Evolutionary conservation across 2,329 filamentous ascomycete genomes (phyloP).

Genomic region (Diaporthe batatas): DNA sequence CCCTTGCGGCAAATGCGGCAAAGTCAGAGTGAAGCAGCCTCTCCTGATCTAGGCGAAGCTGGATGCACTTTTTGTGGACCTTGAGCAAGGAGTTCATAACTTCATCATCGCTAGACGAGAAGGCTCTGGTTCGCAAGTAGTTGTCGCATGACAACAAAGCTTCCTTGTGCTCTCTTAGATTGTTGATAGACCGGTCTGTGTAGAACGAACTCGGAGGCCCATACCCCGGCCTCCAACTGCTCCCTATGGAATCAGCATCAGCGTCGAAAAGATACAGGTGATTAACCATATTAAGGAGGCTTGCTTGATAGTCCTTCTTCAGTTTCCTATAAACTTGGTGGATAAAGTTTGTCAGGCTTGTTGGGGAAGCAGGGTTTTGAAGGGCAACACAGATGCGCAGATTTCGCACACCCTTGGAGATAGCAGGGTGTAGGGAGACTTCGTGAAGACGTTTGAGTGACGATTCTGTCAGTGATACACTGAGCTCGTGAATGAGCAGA

Average conservation of each 20-base stretch:
- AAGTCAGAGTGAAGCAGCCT: accelerated
- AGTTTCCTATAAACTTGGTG: accelerated
- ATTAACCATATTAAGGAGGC: too few species aligned
- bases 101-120: background rate
- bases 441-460: background rate
- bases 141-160: background rate
- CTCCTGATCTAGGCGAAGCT: background rate
- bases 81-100: background rate
- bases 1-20: background rate
- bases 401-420: background rate
- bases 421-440: background rate
- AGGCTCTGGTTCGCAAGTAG: accelerated
- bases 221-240: too few species aligned
- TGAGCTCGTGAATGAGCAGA: background rate
- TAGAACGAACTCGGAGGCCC: too few species aligned
- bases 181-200: too few species aligned
- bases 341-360: accelerated
- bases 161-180: background rate
- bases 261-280: too few species aligned
- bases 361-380: accelerated
- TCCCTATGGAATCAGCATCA: too few species aligned
- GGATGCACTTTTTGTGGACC: accelerated
- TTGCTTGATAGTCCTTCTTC: too few species aligned
- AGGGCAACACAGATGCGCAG: background rate
- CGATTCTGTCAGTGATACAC: background rate